Conservation (phyloP, 2,329 filamentous ascomycete genomes). For the Fulvia fulva region DNA sequence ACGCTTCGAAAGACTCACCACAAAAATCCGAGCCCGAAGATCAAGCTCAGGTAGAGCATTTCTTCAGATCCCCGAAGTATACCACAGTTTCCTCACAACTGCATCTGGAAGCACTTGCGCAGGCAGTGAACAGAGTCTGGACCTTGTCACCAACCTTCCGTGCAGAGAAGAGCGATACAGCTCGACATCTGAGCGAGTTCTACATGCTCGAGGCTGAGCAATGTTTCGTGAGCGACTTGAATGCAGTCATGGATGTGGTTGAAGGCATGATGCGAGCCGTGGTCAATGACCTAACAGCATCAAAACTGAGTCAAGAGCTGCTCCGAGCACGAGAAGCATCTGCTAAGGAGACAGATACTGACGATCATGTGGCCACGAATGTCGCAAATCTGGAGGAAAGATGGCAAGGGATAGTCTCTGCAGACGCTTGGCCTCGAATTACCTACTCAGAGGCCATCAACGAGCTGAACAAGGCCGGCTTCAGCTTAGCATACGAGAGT, state of each 20-base stretch:
- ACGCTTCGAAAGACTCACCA: conserved; percentile 27
- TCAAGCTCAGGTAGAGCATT: conserved; percentile 44
- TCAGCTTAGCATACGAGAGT: conserved; percentile 55
- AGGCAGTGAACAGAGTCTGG: conserved; percentile 88
- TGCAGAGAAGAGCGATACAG: conserved; percentile 88
- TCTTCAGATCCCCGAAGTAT: conserved; percentile 87
- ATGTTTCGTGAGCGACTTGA: conserved; percentile 68
- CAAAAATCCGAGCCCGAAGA: conserved; percentile 41
- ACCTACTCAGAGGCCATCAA: conserved; percentile 77
- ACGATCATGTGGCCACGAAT: conserved; percentile 35
- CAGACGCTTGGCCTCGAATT: conserved; percentile 73
- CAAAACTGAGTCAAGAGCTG: conserved; percentile 54
- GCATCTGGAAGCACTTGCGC: conserved; percentile 86
- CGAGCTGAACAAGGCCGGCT: conserved; percentile 54
- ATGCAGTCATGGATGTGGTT: conserved; percentile 70
- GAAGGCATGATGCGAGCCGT: conserved; percentile 69
- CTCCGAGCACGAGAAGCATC: conserved; percentile 37
- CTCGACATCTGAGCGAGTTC: conserved; percentile 91
- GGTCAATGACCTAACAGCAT: conserved; percentile 48
- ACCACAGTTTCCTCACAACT: conserved; percentile 93
- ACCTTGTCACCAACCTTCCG: conserved; percentile 89
- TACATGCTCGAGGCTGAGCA: conserved; percentile 97
- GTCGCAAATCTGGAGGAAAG: conserved; percentile 57
- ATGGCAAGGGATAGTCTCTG: conserved; percentile 67
- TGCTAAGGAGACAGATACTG: conserved; percentile 31